A percentile compares a stretch with the other conserved stretches of the same genome.
These are phyloP conservation scores for Papilionanthe hybrid DNA, from an alignment of 116 monocot species.

Conservation along the genomic window DNA sequence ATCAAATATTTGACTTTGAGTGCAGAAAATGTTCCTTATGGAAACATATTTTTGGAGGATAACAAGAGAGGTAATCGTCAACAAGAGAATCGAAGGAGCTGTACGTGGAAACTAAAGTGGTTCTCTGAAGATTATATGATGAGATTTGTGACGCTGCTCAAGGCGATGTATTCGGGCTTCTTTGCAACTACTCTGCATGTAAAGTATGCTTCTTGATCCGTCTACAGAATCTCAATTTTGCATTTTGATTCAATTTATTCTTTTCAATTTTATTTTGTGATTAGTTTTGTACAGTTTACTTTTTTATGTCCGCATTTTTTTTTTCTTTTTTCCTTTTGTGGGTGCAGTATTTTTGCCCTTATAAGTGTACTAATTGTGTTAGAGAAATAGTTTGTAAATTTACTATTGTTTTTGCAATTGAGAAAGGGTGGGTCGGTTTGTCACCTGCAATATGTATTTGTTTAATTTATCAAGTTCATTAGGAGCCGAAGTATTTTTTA, in stretches of 20 bases:
- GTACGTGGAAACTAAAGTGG: conserved; percentile 60
- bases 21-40: conserved; percentile 15
- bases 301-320: background rate
- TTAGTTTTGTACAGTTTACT: conserved; percentile 1
- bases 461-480: background rate
- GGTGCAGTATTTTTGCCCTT: background rate
- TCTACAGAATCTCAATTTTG: background rate
- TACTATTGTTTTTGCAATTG: background rate
- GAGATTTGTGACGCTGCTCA: conserved; percentile 53
- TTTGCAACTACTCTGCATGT: conserved; percentile 32
- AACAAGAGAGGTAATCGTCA: background rate
- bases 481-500: background rate
- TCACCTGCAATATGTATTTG: background rate
- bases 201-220: conserved; percentile 36
- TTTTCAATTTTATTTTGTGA: background rate
- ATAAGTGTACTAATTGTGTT: background rate
- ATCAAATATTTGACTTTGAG: conserved; percentile 39
- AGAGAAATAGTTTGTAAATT: conserved; percentile 2
- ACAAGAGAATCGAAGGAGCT: conserved; percentile 2
- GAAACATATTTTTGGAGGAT: background rate
- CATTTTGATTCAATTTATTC: conserved; percentile 7
- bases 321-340: background rate
- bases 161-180: conserved; percentile 36
- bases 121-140: conserved; percentile 50
- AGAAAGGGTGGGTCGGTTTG: background rate